Conservation (phyloP, 331 rosid genomes). For the Ulmus americana region DNA sequence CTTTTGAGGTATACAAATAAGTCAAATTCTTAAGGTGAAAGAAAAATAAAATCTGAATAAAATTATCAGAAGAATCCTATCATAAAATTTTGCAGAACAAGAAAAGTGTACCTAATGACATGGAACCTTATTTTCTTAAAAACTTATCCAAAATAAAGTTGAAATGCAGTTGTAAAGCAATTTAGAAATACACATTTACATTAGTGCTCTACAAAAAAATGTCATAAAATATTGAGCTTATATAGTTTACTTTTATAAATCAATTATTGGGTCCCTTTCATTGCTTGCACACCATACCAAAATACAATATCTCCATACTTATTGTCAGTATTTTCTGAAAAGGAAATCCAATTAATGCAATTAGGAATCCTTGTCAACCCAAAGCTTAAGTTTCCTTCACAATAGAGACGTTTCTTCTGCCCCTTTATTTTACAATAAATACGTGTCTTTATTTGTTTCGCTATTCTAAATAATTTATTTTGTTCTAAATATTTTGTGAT, state of each 20-base stretch:
- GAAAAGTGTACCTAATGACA: no score
- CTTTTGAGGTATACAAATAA: neutral
- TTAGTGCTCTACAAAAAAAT: neutral
- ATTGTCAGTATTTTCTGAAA: neutral
- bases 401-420: neutral
- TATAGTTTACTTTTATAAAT: neutral
- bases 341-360: neutral
- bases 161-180: neutral
- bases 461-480: no score
- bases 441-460: no score
- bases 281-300: neutral
- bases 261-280: neutral
- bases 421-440: no score
- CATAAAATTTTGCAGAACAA: no score
- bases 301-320: neutral
- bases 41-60: neutral
- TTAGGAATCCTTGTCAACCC: neutral
- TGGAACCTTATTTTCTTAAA: no score
- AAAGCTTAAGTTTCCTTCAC: neutral
- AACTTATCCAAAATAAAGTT: no score
- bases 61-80: no score
- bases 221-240: neutral
- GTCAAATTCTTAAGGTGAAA: neutral
- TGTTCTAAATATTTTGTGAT: no score
- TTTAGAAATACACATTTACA: neutral